phyloP scores from a whole-genome alignment of 1,284 basidiomycete genomes.

The Ustilago loliicola region DNA sequence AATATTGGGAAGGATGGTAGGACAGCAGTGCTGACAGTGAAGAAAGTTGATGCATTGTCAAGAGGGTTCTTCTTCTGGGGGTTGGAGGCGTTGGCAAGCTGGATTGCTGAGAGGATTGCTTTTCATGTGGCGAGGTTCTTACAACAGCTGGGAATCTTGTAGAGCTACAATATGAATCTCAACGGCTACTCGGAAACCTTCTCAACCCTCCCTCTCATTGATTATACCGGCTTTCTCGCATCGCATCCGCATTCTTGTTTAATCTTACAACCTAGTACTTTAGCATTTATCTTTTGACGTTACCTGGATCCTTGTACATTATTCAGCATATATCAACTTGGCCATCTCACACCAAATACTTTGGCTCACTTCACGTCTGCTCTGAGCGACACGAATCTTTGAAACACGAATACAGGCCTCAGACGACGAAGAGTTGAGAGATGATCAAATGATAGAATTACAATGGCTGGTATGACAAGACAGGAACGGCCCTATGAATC shows the following conservation, averaged over 20 bases:
- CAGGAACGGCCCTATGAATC: neutral
- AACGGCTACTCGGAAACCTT: neutral
- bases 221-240: neutral
- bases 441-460: slow-evolving; percentile 11
- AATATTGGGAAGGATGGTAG: slow-evolving; percentile 67
- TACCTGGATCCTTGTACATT: neutral
- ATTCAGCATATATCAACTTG: neutral
- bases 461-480: slow-evolving; percentile 8
- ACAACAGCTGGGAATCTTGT: slow-evolving; percentile 28
- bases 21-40: slow-evolving; percentile 65
- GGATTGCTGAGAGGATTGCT: slow-evolving; percentile 41
- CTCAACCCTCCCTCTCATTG: neutral
- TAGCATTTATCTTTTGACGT: neutral
- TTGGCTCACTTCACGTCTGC: neutral
- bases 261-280: neutral
- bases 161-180: neutral
- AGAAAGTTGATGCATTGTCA: slow-evolving; percentile 42
- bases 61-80: slow-evolving; percentile 48
- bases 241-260: neutral
- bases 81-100: slow-evolving; percentile 32
- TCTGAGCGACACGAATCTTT: too few species aligned
- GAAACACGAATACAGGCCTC: too few species aligned
- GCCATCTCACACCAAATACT: neutral
- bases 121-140: slow-evolving; percentile 20
- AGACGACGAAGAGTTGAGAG: neutral